Conservation (phyloP, 1,139 yeast genomes). For the Saccharomyces hybrid region DNA sequence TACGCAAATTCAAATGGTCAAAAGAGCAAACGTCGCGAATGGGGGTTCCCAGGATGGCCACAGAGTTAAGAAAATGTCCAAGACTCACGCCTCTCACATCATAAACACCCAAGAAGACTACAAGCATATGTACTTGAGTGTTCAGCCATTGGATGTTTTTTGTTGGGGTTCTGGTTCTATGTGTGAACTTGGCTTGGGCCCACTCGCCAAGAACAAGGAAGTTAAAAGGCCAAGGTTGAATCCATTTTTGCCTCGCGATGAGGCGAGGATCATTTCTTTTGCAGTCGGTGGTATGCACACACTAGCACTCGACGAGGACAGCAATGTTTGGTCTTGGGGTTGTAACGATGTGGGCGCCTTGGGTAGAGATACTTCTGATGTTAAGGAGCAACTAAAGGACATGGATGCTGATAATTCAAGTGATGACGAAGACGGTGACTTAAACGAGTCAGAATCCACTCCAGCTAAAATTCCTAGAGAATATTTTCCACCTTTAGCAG, state of each 20-base stretch:
- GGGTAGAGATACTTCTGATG: constrained; percentile 76
- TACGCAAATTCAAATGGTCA: constrained; percentile 12
- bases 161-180: constrained; percentile 97
- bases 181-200: constrained; percentile 96
- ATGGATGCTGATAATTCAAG: constrained; percentile 50
- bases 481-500: constrained; percentile 47
- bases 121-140: constrained; percentile 25
- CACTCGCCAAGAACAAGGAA: constrained; percentile 77
- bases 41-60: constrained; percentile 10
- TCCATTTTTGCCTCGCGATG: constrained; percentile 57
- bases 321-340: constrained; percentile 95
- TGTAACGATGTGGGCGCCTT: constrained; percentile 86
- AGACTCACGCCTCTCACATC: constrained; percentile 22
- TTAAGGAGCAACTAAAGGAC: constrained; percentile 51
- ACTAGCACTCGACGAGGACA: constrained; percentile 67
- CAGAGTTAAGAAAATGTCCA: constrained; percentile 20
- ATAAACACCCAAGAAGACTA: constrained; percentile 28
- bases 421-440: constrained; percentile 69
- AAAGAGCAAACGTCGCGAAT: constrained; percentile 16
- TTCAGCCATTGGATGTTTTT: constrained; percentile 58
- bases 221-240: constrained; percentile 93
- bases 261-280: constrained; percentile 66
- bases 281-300: constrained; percentile 97
- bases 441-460: constrained; percentile 82
- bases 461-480: constrained; percentile 60